Base-by-base conservation (phyloP, 2,329 filamentous ascomycete species). In the Ascochyta clinopodiicola region DNA sequence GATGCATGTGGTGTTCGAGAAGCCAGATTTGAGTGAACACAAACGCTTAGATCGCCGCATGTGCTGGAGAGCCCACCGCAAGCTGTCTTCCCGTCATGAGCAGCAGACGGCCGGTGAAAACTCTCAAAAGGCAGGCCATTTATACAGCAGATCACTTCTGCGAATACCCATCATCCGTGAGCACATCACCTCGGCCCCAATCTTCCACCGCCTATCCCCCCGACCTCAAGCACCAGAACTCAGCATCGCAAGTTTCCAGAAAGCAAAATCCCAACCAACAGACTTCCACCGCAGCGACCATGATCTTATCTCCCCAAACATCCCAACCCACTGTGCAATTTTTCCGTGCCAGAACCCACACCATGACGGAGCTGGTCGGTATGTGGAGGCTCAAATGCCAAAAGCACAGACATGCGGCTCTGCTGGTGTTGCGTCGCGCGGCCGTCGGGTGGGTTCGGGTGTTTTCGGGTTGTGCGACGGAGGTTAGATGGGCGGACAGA, bases 351-450 rank as follows among this genome's bases (percentile, higher is more conserved):
- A 40, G 46, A 31, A 13, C n/a, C 24, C 31, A 46, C 45, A 25
- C 25, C 3, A 47, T 44, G 37, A 56, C 47, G 47, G 46, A 46
- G 42, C 10, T 27, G 38, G 4, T 51, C 52, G 52, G 46, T 47
- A 56, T 44, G 42, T 56, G 46, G 46, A 43, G 47, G 43, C 27
- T 51, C 12, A 22, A n/a, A 36, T 51, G 8, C 32, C 13, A 36
- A 17, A 17, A 42, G 52, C 52, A 56, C 52, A 51, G 52, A 51
- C 52, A 25, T 56, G 46, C 37, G 46, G 52, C 42, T 56, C 46
- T 56, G 52, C 10, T 49, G 35, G 40, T 49, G 51, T 50, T 56
- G 46, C 21, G 42, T 56, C 46, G 52, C 52, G 52, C 52, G 52
- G 52, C 52, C 52, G 52, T 24, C 46, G 46, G 51, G 47, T 44